A percentile compares a stretch with the other conserved stretches of the same genome.
These are phyloP conservation scores for Ogataea philodendri DNA, from an alignment of 805 yeast species.

Conservation along the genomic window DNA sequence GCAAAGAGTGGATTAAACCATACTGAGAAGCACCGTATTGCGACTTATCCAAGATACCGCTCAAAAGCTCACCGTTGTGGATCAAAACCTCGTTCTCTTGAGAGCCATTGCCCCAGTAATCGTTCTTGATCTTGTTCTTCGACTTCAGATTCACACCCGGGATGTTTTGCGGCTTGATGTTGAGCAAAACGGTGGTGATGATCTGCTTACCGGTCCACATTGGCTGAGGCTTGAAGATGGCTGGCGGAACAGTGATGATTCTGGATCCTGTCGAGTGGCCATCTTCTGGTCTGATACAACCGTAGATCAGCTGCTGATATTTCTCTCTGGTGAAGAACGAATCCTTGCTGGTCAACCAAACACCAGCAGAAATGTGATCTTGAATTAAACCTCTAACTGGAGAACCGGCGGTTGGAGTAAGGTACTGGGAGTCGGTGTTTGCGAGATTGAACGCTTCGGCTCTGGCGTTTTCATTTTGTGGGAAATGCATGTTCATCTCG, in stretches of 20 bases:
- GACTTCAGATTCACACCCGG: conserved; percentile 89
- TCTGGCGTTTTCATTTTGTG: conserved; percentile 95
- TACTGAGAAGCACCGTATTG: conserved; percentile 98
- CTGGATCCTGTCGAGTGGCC: conserved; percentile 78
- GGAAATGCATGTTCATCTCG: conserved; percentile 99
- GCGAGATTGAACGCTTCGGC: conserved; percentile 95
- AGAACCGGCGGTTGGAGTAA: conserved; percentile 97
- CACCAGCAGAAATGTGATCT: conserved; percentile 98
- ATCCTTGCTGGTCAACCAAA: conserved; percentile 95
- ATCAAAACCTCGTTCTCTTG: conserved; percentile 83
- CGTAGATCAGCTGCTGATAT: conserved; percentile 91
- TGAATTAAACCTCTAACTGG: conserved; percentile 98
- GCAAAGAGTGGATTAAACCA: conserved; percentile 94
- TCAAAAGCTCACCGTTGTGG: conserved; percentile 79
- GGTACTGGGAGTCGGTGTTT: conserved; percentile 94
- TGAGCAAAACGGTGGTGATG: conserved; percentile 84
- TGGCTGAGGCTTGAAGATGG: conserved; percentile 80
- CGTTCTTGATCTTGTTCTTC: conserved; percentile 86
- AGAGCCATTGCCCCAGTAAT: conserved; percentile 89
- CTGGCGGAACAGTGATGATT: conserved; percentile 83
- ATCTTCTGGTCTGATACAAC: conserved; percentile 95
- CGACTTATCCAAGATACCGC: conserved; percentile 95
- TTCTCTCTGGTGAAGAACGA: conserved; percentile 84
- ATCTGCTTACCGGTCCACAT: conserved; percentile 99
- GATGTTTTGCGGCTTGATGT: conserved; percentile 80